Percentiles rank a stretch among this genome's conserved stretches.
Evolutionary conservation across 345 rosid species (phyloP).

Genomic region (Eucalyptus decipiens): DNA sequence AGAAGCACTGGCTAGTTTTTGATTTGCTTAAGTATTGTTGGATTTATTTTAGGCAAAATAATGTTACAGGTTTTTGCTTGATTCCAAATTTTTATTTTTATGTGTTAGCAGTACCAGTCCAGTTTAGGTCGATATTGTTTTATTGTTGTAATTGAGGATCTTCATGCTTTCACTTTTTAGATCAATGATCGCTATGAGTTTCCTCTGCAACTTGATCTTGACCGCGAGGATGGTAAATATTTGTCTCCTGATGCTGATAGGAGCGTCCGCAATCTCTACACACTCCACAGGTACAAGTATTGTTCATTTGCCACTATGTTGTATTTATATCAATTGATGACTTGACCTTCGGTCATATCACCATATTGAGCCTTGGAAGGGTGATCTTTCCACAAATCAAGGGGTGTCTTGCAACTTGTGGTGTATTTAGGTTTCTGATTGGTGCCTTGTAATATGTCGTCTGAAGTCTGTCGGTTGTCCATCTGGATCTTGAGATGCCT

Average conservation of each 20-base stretch:
- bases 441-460: not conserved
- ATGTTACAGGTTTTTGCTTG: not conserved
- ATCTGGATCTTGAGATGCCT: not conserved
- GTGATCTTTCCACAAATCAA: not conserved
- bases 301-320: not conserved
- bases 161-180: conserved; percentile 21
- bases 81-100: not conserved
- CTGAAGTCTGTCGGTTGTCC: not conserved
- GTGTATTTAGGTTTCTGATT: not conserved
- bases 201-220: conserved; percentile 96
- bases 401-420: not conserved
- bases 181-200: conserved; percentile 97
- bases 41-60: not conserved
- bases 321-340: not conserved
- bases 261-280: conserved; percentile 86
- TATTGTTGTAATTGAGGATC: not conserved
- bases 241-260: conserved; percentile 87
- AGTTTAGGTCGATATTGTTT: not conserved
- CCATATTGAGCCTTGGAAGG: not conserved
- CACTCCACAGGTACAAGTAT: conserved; percentile 31
- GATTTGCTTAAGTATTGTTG: not conserved
- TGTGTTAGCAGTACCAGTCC: not conserved
- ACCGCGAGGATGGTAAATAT: conserved; percentile 72
- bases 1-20: not conserved
- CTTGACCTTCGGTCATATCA: not conserved